Evolutionary conservation across 2,329 filamentous ascomycete genomes (phyloP).

Genomic region (Hawksworthiomyces lignivorus): DNA sequence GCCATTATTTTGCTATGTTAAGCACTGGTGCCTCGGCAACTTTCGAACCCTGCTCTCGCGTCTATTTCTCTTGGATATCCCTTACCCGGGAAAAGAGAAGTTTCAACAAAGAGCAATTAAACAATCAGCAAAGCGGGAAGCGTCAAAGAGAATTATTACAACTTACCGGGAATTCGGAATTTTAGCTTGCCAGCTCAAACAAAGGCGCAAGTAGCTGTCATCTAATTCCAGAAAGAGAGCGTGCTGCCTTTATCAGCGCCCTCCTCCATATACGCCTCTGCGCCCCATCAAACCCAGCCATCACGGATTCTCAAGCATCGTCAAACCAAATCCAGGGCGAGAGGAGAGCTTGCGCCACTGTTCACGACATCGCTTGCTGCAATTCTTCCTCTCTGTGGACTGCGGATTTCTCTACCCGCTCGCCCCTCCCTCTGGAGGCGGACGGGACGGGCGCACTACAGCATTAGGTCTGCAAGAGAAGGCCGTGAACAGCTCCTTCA

Average conservation of each 20-base stretch:
- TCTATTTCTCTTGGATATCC: too few relatives aligned
- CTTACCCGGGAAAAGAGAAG: too few relatives aligned
- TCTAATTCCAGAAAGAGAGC: neutral
- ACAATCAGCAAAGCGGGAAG: too few relatives aligned
- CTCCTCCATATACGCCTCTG: too few relatives aligned
- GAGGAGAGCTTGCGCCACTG: neutral
- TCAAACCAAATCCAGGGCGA: neutral
- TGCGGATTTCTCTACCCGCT: conserved; percentile 37
- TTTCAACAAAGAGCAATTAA: too few relatives aligned
- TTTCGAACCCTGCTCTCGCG: too few relatives aligned
- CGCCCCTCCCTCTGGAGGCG: conserved; percentile 53
- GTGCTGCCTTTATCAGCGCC: neutral
- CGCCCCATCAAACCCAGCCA: neutral
- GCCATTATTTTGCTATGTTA: too few relatives aligned
- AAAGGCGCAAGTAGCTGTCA: too few relatives aligned
- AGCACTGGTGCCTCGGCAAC: too few relatives aligned
- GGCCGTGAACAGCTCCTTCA: neutral
- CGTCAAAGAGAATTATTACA: too few relatives aligned
- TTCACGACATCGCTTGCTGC: neutral
- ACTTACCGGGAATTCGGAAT: neutral
- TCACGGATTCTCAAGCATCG: conserved; percentile 5
- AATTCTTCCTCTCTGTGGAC: neutral
- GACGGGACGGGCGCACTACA: conserved; percentile 42
- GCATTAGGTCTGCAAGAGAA: neutral
- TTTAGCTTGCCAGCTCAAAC: too few relatives aligned